These are phyloP conservation scores for Dioscorea cayenensis DNA, from an alignment of 116 monocot genomes.

Conservation along the genomic window DNA sequence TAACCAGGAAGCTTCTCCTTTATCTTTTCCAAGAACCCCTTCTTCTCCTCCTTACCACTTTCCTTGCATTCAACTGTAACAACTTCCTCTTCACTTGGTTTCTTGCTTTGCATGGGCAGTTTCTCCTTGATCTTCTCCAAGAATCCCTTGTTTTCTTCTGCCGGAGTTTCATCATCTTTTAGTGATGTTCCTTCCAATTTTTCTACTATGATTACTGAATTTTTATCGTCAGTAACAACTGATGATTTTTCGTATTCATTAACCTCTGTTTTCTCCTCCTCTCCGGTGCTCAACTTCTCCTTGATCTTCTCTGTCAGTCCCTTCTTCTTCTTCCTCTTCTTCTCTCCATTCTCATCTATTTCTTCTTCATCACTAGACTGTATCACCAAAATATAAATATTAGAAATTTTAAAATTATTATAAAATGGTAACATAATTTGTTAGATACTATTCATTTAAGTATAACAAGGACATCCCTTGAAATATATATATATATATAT, in stretches of 20 bases:
- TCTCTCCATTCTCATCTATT: slow-evolving; percentile 32
- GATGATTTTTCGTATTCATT: not conserved
- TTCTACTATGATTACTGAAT: not conserved
- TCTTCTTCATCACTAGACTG: slow-evolving; percentile 69
- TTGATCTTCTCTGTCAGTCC: slow-evolving; percentile 54
- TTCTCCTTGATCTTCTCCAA: slow-evolving; percentile 47
- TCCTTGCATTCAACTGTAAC: slow-evolving; percentile 15
- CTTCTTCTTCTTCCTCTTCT: slow-evolving; percentile 46
- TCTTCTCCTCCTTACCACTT: slow-evolving; percentile 52
- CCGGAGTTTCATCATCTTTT: too few relatives aligned
- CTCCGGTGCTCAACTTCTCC: slow-evolving; percentile 36
- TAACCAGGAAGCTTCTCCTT: slow-evolving; percentile 86
- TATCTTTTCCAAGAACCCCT: slow-evolving; percentile 80
- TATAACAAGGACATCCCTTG: not conserved
- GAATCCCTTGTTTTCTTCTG: slow-evolving; percentile 22
- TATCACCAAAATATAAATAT: not conserved
- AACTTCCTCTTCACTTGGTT: not conserved
- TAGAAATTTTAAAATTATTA: too few relatives aligned
- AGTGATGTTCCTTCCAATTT: slow-evolving; percentile 1
- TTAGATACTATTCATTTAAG: too few relatives aligned
- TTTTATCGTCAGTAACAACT: not conserved
- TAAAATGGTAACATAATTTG: too few relatives aligned
- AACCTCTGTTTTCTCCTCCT: slow-evolving; percentile 17
- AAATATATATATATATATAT: not conserved
- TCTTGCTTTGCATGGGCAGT: slow-evolving; percentile 10